Conservation (phyloP, 352 stramenopile genomes). For the Phytophthora hybrid region DNA sequence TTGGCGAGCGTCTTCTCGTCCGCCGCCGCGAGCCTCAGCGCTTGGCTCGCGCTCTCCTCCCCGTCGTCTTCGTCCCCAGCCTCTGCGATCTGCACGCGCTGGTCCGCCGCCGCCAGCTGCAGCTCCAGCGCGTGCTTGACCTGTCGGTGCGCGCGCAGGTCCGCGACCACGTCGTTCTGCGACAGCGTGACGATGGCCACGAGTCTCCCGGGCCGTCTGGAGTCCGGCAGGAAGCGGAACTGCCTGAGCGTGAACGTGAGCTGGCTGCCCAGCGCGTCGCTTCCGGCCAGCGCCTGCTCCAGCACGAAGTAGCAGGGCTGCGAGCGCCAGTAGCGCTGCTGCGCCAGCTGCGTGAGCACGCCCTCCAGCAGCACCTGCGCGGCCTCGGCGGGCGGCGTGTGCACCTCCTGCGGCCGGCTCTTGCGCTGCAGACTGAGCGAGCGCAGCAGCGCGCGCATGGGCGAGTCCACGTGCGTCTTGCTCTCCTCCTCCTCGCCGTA, state of each 20-base stretch:
- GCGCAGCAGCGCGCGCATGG: slow-evolving; percentile 43
- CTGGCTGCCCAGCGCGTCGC: slow-evolving; percentile 1
- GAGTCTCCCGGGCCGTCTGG: slow-evolving; percentile 33
- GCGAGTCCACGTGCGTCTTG: slow-evolving; percentile 41
- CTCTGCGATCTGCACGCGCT: slow-evolving; percentile 23
- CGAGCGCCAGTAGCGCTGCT: slow-evolving; percentile 67
- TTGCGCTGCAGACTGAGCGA: slow-evolving; percentile 45
- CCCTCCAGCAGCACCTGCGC: slow-evolving; percentile 57
- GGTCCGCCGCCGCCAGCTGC: slow-evolving; percentile 30
- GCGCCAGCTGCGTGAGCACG: slow-evolving; percentile 56
- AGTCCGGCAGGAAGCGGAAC: slow-evolving; percentile 53
- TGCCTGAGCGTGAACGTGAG: slow-evolving; percentile 54
- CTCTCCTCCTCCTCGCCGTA: slow-evolving; percentile 48
- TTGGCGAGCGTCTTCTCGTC: slow-evolving; percentile 45
- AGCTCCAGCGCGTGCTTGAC: slow-evolving; percentile 68
- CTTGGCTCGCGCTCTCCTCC: slow-evolving; percentile 19
- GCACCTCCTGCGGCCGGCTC: slow-evolving; percentile 17
- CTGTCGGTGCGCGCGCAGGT: slow-evolving; percentile 52
- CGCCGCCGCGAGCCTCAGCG: slow-evolving; percentile 50
- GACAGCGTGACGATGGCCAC: slow-evolving; percentile 60
- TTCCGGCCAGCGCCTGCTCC: slow-evolving; percentile 34
- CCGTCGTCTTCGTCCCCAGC: background rate
- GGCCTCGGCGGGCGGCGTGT: background rate
- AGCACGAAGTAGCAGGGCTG: slow-evolving; percentile 70
- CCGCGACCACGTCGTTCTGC: slow-evolving; percentile 61